Evolutionary conservation across 108 stramenopile genomes (phyloP), one percentile per base, ranked within the genome.

Genomic region (Schizochytrium sp.): DNA sequence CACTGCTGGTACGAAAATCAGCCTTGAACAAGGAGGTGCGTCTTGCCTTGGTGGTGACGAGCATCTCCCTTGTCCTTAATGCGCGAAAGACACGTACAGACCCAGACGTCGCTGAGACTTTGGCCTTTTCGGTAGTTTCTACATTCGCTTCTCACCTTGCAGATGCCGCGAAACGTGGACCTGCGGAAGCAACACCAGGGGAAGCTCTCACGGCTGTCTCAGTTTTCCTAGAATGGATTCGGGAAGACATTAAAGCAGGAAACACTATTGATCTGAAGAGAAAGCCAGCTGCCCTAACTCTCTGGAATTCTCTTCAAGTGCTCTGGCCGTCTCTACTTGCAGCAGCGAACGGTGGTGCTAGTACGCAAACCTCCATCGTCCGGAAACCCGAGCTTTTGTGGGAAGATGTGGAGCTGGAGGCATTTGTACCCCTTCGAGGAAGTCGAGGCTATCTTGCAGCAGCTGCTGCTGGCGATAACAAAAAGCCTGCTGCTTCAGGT

Each of bases 11-110:
- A 2, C 47, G 76, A 1, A 83, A 83, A 40, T 83, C 50, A 8
- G 76, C 76, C 2, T 10, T 83, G 17, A 55, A 55, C 76, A 83
- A 47, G 15, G 76, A 83, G 10, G 13, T 83, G 76, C 76, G 53
- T 5, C 47, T 83, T 10, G 76, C 45, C 13, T 5, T 83, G 13
- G 76, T 55, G 7, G 76, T 83, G 5, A 10, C 50, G 15, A n/a
- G 50, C 53, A 83, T 83, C 44, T 0, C 64, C 42, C 64, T 69
- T 44, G 28, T 69, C 44, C 64, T 69, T 44, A 44, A 69, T 38
- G 64, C 15, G 12, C 64, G 64, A 10, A 15, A 69, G 64, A 7
- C 42, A 8, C 7, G 2, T 38, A 44, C 12, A 7, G 64, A 69
- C 15, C 28, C 44, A 44, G 42, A 44, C 12, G 64, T 7, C 28